Evolutionary conservation across 1,284 basidiomycete species (phyloP), one percentile per base, ranked within the genome.

Genomic region (Hemileccinum hortonii): DNA sequence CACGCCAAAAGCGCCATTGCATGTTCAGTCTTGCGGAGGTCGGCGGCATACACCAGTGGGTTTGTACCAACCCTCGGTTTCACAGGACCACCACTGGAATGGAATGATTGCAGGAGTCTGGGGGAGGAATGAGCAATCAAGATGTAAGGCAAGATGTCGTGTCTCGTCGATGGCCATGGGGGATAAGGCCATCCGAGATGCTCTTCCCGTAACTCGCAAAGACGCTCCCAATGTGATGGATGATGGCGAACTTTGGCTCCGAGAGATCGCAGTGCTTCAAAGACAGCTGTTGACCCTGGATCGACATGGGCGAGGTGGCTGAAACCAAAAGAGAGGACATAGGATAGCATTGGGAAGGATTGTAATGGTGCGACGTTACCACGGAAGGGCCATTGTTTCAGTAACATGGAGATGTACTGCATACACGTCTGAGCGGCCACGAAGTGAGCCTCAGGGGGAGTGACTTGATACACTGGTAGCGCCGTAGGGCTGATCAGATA

Each of bases 301-400:
- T 50, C 30, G 6, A 44, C 47, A 33, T 53, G 36, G 12, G 42
- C 36, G 8, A 53, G 36, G 18, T 53, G 51, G 8, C 33, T 24
- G n/a, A 49, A 49, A 44, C 48, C 48, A 18, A 18, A 37, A 10
- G n/a, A n/a, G n/a, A n/a, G n/a, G n/a, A n/a, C n/a, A n/a, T n/a
- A n/a, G n/a, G n/a, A n/a, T n/a, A n/a, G 48, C 26, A 26, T 26
- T 9, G 26, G 26, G 26, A 26, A 26, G 26, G 26, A 26, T 26
- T 9, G 26, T 26, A 26, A 26, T 26, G 26, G 26, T 26, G 26
- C 8, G 9, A 26, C 8, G 26, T 26, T 26, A 9, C 26, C 26
- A 26, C 26, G 26, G 2, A 26, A 9, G 26, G 26, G 26, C 8
- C 26, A 5, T 26, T 26, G 26, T 26, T 26, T 26, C 26, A 26